phyloP scores from a whole-genome alignment of 2,329 filamentous ascomycete species.

The Aspergillus niger region DNA sequence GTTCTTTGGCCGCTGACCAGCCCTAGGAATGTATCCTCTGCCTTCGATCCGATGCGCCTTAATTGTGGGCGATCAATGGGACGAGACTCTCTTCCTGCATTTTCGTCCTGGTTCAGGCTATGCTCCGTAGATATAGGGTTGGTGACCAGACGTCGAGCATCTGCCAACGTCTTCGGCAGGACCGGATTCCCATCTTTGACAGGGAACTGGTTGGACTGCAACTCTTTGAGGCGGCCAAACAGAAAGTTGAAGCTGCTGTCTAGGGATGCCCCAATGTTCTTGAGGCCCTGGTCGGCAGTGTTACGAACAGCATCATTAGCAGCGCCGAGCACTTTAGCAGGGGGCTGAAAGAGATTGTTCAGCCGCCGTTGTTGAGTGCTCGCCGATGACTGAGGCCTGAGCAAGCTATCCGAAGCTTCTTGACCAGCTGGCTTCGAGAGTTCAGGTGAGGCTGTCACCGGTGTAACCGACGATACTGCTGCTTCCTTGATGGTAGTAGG shows the following conservation, averaged over 20 bases:
- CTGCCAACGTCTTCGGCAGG: conserved; percentile 87
- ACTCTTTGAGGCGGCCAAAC: conserved; percentile 80
- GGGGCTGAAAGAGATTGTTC: conserved; percentile 83
- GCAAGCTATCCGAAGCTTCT: conserved; percentile 36
- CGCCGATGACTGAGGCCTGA: conserved; percentile 31
- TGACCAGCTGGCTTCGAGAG: conserved; percentile 31
- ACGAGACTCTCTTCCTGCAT: conserved; percentile 50
- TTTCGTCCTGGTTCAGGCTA: conserved; percentile 52
- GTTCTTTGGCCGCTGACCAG: conserved; percentile 68
- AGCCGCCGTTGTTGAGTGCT: conserved; percentile 70
- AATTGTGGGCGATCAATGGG: conserved; percentile 37
- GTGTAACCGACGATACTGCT: conserved; percentile 31
- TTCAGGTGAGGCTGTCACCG: conserved; percentile 33
- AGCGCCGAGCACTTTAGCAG: conserved; percentile 76
- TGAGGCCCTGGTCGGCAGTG: conserved; percentile 87
- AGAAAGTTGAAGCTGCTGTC: conserved; percentile 94
- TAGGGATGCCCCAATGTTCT: conserved; percentile 86
- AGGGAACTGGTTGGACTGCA: conserved; percentile 52
- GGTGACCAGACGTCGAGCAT: conserved; percentile 84
- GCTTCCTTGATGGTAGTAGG: conserved; percentile 21
- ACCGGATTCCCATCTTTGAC: conserved; percentile 47
- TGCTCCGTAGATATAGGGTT: conserved; percentile 49
- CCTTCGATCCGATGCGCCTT: conserved; percentile 40
- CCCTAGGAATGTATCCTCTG: conserved; percentile 68
- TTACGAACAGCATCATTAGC: conserved; percentile 83